A percentile compares a stretch with the other conserved stretches of the same genome.
Conservation (phyloP, 257 asterid genomes). For the Solanum dulcamara region DNA sequence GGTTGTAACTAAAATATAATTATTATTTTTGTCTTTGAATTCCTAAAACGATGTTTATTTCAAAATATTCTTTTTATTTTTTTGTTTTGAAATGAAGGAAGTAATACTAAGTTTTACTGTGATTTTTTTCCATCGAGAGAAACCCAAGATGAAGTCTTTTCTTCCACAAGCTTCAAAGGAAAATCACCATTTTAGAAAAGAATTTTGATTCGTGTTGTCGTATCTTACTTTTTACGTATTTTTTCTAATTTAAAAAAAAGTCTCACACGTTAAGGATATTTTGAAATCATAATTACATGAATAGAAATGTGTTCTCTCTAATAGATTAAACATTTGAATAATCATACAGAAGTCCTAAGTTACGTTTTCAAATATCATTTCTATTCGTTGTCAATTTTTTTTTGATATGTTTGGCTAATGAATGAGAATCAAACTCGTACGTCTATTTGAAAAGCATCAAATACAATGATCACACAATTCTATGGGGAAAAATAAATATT, state of each 20-base stretch:
- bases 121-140: not conserved
- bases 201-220: not conserved
- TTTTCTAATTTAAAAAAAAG: not conserved
- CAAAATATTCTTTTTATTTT: too few relatives aligned
- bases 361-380: not conserved
- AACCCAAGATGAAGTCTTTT: not conserved
- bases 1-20: too few relatives aligned
- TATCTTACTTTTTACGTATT: not conserved
- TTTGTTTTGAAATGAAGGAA: too few relatives aligned
- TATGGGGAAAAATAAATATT: not conserved
- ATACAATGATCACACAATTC: not conserved
- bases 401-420: not conserved
- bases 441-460: not conserved
- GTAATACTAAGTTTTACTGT: not conserved
- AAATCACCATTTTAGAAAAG: not conserved
- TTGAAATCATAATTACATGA: not conserved
- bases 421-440: not conserved
- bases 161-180: not conserved
- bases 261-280: rapidly evolving
- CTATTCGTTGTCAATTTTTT: not conserved
- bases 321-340: not conserved
- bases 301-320: not conserved
- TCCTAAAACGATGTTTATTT: not conserved
- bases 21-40: not conserved
- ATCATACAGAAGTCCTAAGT: not conserved